phyloP scores from a whole-genome alignment of 805 yeast genomes.

The Myxozyma neglecta region DNA sequence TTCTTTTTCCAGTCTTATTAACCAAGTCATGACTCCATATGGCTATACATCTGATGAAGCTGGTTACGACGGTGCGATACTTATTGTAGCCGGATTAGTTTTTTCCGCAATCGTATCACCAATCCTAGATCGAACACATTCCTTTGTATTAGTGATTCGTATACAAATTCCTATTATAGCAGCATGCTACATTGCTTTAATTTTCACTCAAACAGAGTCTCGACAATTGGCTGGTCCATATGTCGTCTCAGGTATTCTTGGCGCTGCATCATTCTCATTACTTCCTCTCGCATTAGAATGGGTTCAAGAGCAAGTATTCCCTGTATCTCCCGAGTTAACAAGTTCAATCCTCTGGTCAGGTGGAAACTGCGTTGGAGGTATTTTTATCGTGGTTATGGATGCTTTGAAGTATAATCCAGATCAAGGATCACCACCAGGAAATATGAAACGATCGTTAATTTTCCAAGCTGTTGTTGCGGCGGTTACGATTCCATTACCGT shows the following conservation, averaged over 20 bases:
- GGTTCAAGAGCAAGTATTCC: constrained; percentile 40
- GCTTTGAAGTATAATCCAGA: constrained; percentile 35
- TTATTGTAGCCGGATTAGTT: constrained; percentile 39
- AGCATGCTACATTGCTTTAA: constrained; percentile 37
- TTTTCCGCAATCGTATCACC: constrained; percentile 38
- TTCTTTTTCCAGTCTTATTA: constrained; percentile 37
- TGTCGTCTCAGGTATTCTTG: constrained; percentile 37
- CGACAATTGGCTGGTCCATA: constrained; percentile 38
- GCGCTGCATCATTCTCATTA: constrained; percentile 39
- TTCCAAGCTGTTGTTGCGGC: constrained; percentile 40
- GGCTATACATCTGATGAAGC: constrained; percentile 41
- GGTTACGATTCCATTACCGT: constrained; percentile 35
- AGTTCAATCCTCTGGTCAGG: constrained; percentile 39
- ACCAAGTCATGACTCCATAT: constrained; percentile 40
- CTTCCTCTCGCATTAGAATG: constrained; percentile 40
- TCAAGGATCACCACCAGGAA: constrained; percentile 39
- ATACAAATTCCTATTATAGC: constrained; percentile 37
- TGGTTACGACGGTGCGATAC: constrained; percentile 39
- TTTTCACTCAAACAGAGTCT: constrained; percentile 37
- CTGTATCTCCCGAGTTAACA: constrained; percentile 39
- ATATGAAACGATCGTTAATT: constrained; percentile 39
- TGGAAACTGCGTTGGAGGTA: constrained; percentile 40
- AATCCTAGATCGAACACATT: constrained; percentile 37
- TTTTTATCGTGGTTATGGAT: constrained; percentile 40
- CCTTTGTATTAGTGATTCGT: constrained; percentile 30